Conservation (phyloP, 257 asterid species). For the Ballota nigra region DNA sequence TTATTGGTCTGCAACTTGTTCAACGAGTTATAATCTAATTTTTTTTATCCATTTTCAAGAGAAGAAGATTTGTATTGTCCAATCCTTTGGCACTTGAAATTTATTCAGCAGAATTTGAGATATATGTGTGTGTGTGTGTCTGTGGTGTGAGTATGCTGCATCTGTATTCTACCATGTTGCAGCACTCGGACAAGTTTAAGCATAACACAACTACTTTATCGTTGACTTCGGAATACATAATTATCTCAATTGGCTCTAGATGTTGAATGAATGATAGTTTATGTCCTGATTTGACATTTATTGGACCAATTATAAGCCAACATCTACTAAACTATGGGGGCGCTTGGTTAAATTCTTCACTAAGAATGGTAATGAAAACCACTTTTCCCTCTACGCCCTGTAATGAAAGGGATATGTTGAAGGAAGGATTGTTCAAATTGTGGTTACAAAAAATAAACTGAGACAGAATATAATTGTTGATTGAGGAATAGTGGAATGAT, state of each 20-base stretch:
- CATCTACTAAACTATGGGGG: constrained; percentile 1
- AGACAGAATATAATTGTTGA: no score
- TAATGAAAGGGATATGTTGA: no score
- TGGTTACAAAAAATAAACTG: no score
- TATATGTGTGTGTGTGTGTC: neutral
- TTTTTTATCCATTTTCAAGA: neutral
- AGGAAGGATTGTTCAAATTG: no score
- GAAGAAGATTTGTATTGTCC: neutral
- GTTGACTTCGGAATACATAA: neutral
- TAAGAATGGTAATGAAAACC: no score
- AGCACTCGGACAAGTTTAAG: neutral
- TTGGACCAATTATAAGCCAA: neutral
- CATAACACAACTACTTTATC: neutral
- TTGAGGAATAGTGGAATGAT: no score
- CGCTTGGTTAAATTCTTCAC: no score
- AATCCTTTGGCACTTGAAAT: neutral
- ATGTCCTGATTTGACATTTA: constrained; percentile 12
- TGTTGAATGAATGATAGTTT: neutral
- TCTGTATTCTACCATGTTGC: neutral
- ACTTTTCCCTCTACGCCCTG: no score
- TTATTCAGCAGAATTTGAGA: neutral
- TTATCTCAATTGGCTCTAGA: neutral
- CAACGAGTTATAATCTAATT: neutral
- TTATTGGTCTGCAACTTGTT: neutral
- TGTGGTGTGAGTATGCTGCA: no score